Evolutionary conservation across 257 asterid genomes (phyloP).

Genomic region (Osmanthus fragrans): DNA sequence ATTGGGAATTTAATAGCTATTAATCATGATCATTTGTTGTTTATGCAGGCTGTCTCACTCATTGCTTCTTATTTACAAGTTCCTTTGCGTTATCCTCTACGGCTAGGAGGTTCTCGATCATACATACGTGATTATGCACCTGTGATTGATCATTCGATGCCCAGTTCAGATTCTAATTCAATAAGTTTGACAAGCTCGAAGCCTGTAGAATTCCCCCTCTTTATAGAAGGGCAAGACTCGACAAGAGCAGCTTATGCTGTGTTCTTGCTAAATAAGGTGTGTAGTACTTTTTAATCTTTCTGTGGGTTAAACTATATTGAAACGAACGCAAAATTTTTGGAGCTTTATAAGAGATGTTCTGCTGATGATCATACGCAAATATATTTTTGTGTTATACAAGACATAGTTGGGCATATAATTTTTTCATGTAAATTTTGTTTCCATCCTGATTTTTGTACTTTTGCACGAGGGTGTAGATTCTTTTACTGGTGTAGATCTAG

Average conservation of each 20-base stretch:
- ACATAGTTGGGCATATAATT: neutral
- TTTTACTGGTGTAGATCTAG: neutral
- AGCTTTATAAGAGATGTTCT: neutral
- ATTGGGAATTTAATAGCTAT: slow-evolving; percentile 19
- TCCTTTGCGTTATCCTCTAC: slow-evolving; percentile 89
- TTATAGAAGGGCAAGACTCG: slow-evolving; percentile 91
- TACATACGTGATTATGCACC: slow-evolving; percentile 85
- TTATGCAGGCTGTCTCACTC: slow-evolving; percentile 75
- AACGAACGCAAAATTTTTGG: slow-evolving; percentile 9
- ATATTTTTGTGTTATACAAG: slow-evolving; percentile 1
- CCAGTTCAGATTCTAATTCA: slow-evolving; percentile 47
- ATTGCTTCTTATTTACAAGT: slow-evolving; percentile 81
- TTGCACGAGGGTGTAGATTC: slow-evolving; percentile 11
- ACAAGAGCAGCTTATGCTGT: slow-evolving; percentile 99
- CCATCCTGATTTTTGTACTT: neutral
- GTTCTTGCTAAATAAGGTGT: slow-evolving; percentile 94
- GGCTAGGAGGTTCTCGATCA: slow-evolving; percentile 93
- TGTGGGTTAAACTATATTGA: slow-evolving; percentile 3
- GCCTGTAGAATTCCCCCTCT: slow-evolving; percentile 84
- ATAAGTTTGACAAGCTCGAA: slow-evolving; percentile 46
- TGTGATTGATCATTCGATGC: slow-evolving; percentile 66
- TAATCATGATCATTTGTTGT: slow-evolving; percentile 28
- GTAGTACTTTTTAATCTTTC: slow-evolving; percentile 25
- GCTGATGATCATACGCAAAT: neutral
- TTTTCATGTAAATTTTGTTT: neutral